A percentile compares a stretch with the other conserved stretches of the same genome.
Conservation (phyloP, 306 rosid genomes). For the Cucumis melo region DNA sequence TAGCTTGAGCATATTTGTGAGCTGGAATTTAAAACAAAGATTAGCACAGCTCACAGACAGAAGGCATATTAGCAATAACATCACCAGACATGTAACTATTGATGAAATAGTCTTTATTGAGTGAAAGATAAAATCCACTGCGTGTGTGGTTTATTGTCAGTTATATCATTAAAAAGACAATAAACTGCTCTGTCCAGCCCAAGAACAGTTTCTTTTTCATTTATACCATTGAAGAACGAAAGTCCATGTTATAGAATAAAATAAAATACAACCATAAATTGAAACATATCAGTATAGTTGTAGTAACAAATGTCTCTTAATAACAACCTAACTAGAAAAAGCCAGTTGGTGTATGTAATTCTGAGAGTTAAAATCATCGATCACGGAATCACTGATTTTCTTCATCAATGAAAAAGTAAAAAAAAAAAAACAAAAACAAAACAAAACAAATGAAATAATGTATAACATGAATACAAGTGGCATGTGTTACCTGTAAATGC, state of each 20-base stretch:
- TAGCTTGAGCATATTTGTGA: slow-evolving; percentile 69
- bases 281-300: background rate
- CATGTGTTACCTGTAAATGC: slow-evolving; percentile 60
- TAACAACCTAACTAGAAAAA: background rate
- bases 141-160: background rate
- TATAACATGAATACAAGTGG: background rate
- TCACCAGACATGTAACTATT: background rate
- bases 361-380: background rate
- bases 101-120: background rate
- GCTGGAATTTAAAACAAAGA: slow-evolving; percentile 42
- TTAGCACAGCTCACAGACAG: slow-evolving; percentile 15
- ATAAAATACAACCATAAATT: background rate
- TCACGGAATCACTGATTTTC: background rate
- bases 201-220: background rate
- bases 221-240: background rate
- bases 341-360: background rate
- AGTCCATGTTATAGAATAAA: background rate
- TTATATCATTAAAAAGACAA: background rate
- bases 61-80: background rate
- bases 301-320: background rate
- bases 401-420: background rate
- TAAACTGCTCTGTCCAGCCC: background rate
- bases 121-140: background rate
- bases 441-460: background rate
- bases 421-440: background rate